A percentile compares a stretch with the other conserved stretches of the same genome.
These are phyloP conservation scores for Epichloe sibirici DNA, from an alignment of 2,329 filamentous ascomycete species.

Conservation along the genomic window DNA sequence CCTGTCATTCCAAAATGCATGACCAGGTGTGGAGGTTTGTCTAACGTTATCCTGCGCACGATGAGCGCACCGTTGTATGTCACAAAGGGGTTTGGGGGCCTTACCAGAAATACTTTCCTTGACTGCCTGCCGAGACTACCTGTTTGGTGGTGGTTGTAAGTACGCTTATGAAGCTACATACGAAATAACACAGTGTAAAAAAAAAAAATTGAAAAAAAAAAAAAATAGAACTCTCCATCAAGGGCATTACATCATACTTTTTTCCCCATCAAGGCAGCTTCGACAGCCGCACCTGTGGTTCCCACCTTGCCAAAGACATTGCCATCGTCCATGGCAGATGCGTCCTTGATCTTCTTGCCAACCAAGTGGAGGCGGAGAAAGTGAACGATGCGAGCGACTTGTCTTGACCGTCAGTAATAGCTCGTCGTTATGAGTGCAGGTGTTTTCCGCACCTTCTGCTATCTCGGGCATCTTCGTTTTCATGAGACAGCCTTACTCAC, in stretches of 20 bases:
- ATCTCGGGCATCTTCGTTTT: constrained; percentile 45
- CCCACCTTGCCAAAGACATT: constrained; percentile 88
- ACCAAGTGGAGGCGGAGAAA: constrained; percentile 75
- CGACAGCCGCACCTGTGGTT: constrained; percentile 63
- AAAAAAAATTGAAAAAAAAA: no score
- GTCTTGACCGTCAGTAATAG: background rate
- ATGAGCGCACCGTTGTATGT: constrained; percentile 16
- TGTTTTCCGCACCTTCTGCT: constrained; percentile 36
- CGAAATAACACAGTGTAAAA: no score
- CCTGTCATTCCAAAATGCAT: constrained; percentile 76
- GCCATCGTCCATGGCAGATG: constrained; percentile 62
- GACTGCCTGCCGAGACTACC: constrained; percentile 58
- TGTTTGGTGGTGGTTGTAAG: constrained; percentile 9
- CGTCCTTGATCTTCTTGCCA: constrained; percentile 62
- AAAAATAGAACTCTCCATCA: no score
- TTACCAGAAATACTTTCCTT: constrained; percentile 96
- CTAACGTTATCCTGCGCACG: constrained; percentile 36
- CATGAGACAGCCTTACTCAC: background rate
- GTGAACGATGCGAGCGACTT: constrained; percentile 75
- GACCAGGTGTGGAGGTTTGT: constrained; percentile 71
- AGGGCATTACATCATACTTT: constrained; percentile 28
- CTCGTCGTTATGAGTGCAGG: background rate
- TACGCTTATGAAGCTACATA: background rate
- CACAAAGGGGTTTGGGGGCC: constrained; percentile 11
- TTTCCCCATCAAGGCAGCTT: constrained; percentile 61